phyloP scores from a whole-genome alignment of 345 rosid genomes.

The Salix caprea region DNA sequence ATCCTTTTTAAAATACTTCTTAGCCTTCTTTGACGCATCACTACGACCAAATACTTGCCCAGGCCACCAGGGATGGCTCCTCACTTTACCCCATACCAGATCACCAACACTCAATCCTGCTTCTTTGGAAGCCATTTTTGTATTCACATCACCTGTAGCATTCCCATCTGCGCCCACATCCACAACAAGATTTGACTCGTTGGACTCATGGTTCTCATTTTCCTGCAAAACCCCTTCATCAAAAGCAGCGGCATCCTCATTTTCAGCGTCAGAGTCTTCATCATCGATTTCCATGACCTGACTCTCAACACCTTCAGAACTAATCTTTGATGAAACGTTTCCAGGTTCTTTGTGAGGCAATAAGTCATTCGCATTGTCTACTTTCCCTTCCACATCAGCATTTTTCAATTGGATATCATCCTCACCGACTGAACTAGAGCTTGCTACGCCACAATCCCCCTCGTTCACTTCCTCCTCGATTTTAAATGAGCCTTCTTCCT shows the following conservation, averaged over 20 bases:
- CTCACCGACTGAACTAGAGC: neutral
- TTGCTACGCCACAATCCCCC: neutral
- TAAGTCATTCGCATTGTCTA: neutral
- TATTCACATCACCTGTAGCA: constrained; percentile 4
- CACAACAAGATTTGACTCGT: constrained; percentile 14
- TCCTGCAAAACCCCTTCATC: neutral
- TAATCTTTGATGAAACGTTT: neutral
- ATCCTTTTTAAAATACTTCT: constrained; percentile 53
- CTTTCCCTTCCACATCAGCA: constrained; percentile 8
- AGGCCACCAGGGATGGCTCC: constrained; percentile 97
- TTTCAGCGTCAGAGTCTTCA: neutral
- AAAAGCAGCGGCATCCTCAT: neutral
- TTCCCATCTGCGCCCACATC: constrained; percentile 14
- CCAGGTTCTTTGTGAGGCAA: neutral
- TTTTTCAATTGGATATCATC: neutral
- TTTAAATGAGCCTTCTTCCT: neutral
- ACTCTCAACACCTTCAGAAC: constrained; percentile 9
- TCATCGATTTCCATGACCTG: constrained; percentile 21
- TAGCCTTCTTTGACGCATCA: constrained; percentile 53
- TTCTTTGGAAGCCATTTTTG: constrained; percentile 4
- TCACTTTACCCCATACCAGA: constrained; percentile 86
- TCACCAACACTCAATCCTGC: constrained; percentile 38
- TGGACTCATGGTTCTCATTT: constrained; percentile 8
- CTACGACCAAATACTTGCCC: constrained; percentile 63
- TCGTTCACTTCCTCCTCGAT: constrained; percentile 1